A percentile compares a stretch with the other conserved stretches of the same genome.
These are phyloP conservation scores for Malus orientalis DNA, from an alignment of 306 rosid genomes.

Conservation along the genomic window DNA sequence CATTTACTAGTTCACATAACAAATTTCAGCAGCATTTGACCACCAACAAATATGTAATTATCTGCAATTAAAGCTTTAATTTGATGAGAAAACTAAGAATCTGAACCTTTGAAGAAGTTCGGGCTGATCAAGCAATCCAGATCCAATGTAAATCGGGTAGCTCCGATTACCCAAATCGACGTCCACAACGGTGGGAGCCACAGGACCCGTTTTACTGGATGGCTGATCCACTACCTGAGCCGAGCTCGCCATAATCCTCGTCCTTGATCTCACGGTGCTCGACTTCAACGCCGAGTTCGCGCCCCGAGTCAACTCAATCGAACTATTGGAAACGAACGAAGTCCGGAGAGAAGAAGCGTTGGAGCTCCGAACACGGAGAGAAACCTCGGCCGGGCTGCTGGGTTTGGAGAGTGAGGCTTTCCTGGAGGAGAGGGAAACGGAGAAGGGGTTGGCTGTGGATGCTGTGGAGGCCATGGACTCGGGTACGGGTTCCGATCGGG, in stretches of 20 bases:
- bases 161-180: constrained; percentile 89
- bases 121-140: constrained; percentile 67
- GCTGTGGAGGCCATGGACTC: constrained; percentile 53
- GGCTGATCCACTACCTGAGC: constrained; percentile 66
- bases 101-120: constrained; percentile 65
- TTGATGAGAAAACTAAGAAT: not conserved
- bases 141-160: constrained; percentile 89
- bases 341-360: constrained; percentile 23
- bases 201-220: constrained; percentile 19
- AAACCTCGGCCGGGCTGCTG: constrained; percentile 10
- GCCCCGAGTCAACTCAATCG: constrained; percentile 14
- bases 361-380: constrained; percentile 23
- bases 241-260: constrained; percentile 42
- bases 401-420: constrained; percentile 17
- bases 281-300: constrained; percentile 16
- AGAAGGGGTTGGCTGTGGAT: constrained; percentile 34
- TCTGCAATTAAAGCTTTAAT: not conserved
- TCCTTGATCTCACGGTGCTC: constrained; percentile 10
- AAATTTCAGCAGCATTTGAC: not conserved
- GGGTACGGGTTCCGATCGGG: not conserved
- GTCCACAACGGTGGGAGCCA: constrained; percentile 42
- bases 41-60: not conserved
- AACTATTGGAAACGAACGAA: constrained; percentile 2
- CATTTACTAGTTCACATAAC: not conserved
- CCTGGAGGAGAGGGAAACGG: constrained; percentile 34